phyloP scores from a whole-genome alignment of 2,329 filamentous ascomycete species.

The Epicoccum sorghinum region DNA sequence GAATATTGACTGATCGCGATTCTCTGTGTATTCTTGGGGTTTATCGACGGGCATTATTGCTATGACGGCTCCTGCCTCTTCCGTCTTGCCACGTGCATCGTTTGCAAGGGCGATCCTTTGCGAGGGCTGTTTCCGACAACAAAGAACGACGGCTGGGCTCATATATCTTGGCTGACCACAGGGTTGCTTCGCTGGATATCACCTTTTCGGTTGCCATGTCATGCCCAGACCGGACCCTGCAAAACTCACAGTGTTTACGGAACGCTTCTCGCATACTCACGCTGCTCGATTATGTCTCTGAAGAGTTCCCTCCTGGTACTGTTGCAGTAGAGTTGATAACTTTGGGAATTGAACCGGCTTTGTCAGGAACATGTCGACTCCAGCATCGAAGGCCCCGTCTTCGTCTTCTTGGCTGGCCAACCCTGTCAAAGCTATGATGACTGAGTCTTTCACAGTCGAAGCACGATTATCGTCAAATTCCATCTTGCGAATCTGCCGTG shows the following conservation, averaged over 20 bases:
- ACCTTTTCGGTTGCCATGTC: too few species aligned
- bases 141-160: not conserved
- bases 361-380: slow-evolving; percentile 28
- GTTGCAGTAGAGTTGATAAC: slow-evolving; percentile 11
- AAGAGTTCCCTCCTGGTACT: slow-evolving; percentile 6
- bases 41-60: not conserved
- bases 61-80: not conserved
- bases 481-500: slow-evolving; percentile 28
- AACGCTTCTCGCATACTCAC: too few species aligned
- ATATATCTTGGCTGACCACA: not conserved
- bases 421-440: slow-evolving; percentile 28
- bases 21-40: not conserved
- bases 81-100: not conserved
- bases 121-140: not conserved
- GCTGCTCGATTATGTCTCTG: not conserved
- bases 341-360: slow-evolving; percentile 30
- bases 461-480: slow-evolving; percentile 11
- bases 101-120: not conserved
- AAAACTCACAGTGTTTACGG: too few species aligned
- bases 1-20: not conserved
- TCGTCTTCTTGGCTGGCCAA: slow-evolving; percentile 19
- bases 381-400: slow-evolving; percentile 23
- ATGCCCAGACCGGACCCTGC: too few species aligned
- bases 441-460: not conserved
- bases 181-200: not conserved